Base-by-base conservation (phyloP, 2,329 filamentous ascomycete species). In the Verticillium klebahnii region DNA sequence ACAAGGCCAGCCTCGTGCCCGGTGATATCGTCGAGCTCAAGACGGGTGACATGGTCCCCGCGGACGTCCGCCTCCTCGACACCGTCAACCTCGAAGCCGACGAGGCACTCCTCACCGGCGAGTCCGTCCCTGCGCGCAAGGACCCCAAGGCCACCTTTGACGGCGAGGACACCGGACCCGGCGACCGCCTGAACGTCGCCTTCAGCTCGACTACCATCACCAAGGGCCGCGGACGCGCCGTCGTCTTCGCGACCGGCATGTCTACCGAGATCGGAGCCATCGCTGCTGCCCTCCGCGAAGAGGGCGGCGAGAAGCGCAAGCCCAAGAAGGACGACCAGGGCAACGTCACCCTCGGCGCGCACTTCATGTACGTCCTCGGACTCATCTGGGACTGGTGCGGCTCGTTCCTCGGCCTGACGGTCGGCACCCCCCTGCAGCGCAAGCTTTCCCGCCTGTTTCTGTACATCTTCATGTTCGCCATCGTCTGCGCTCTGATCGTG, bases 361-460 rank as follows among this genome's bases (percentile, higher is more conserved):
- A 25, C 6, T n/a, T 54, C 25, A 61, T 57, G 12, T 56, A 54
- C 58, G 56, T 32, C 34, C n/a, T 63, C 17, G 40, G 58, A 11
- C 62, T 60, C 29, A 58, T 61, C 2, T 57, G 56, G 12, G 67
- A 68, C 4, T 63, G 59, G 5, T 5, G 69, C 5, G 71, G 72
- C 5, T 71, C 77, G 58, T 80, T 83, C 64, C 79, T 84, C 34
- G 81, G 76, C 8, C 67, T 78, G 23, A 72, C 67, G 1, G 71
- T 85, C n/a, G 88, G 88, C 29, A 91, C 89, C 4, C 89, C 89
- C 1, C 77, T 91, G 40, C 87, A 90, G 70, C 83, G 85, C 63
- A 89, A 88, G 69, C 76, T 91, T 58, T 86, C 84, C 66, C 86
- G 88, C 69, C 82, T 91, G 58, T 88, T 88, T 45, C 81, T 89